Evolutionary conservation across 345 rosid genomes (phyloP).

Genomic region (Litchi chinensis): DNA sequence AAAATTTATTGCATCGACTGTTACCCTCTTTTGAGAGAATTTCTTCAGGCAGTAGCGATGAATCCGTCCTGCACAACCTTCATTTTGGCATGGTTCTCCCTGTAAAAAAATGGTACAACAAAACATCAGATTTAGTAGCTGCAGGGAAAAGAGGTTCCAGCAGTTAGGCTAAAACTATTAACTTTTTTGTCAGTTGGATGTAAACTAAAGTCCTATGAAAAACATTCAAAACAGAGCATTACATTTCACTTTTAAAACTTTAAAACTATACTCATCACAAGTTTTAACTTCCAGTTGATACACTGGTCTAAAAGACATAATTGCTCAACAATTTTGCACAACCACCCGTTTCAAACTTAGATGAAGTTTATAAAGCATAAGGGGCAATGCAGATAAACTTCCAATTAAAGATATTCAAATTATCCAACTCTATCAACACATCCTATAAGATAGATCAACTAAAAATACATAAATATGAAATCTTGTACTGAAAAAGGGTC

Average conservation of each 20-base stretch:
- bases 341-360: neutral
- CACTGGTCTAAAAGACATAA: neutral
- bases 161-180: neutral
- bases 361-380: neutral
- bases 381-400: neutral
- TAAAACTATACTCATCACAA: neutral
- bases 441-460: neutral
- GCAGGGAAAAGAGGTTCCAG: neutral
- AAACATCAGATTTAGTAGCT: conserved; percentile 1
- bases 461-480: conserved; percentile 13
- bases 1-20: neutral
- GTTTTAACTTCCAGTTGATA: neutral
- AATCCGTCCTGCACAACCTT: conserved; percentile 61
- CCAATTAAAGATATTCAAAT: neutral
- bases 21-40: conserved; percentile 54
- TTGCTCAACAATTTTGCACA: neutral
- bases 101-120: conserved; percentile 29
- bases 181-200: neutral
- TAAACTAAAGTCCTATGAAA: neutral
- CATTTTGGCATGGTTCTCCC: conserved; percentile 76
- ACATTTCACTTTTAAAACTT: neutral
- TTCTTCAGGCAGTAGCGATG: conserved; percentile 81
- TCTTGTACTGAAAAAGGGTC: neutral
- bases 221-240: neutral
- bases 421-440: neutral